Evolutionary conservation across 164 flowering plant genomes (phyloP), one percentile per base, ranked within the genome.

Genomic region (Magnolia sinica): DNA sequence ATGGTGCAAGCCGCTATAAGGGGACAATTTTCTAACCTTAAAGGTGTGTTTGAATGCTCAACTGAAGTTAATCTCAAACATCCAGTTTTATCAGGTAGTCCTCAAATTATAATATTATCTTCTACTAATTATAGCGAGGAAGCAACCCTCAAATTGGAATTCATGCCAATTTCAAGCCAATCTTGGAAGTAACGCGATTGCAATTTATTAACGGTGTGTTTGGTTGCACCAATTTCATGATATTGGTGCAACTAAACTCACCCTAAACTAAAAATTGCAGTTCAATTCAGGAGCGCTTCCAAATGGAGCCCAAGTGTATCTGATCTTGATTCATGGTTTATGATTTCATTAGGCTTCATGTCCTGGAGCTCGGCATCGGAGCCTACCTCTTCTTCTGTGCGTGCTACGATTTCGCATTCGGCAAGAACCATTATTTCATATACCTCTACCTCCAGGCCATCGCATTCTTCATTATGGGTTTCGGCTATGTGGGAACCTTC

Each of bases 401-500:
- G 0, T 86, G 90, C 82, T 92, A 91, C 58, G 94, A 92, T 74
- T 13, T 88, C 10, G 74, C 82, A 22, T 88, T 78, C 61, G 97
- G 97, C 73, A 87, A 88, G 64, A 89, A 85, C 77, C 86, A 86
- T 77, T 92, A 76, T 84, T 94, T 82, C 87, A 52, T 94, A 7
- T 94, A 87, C 80, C 91, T 94, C 51, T 91, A 67, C 73, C 71
- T 81, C 13, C 98, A 94, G 82, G 84, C 97, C 10, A 66, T 85
- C 0, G 89, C 98, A 73, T 94, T 92, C 89, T 88, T 92, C 81
- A 76, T 90, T 52, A 68, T 76, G 70, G 98, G 97, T 11, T 88
- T 92, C 58, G 97, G 96, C 14, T 89, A 90, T 65, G 77, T 94
- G 24, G 98, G 98, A 77, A 92, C 93, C n/a, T 72, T 88, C 65